Evolutionary conservation across 179 eudicot genomes (phyloP), one percentile per base, ranked within the genome.

Genomic region (Silene vulgaris): DNA sequence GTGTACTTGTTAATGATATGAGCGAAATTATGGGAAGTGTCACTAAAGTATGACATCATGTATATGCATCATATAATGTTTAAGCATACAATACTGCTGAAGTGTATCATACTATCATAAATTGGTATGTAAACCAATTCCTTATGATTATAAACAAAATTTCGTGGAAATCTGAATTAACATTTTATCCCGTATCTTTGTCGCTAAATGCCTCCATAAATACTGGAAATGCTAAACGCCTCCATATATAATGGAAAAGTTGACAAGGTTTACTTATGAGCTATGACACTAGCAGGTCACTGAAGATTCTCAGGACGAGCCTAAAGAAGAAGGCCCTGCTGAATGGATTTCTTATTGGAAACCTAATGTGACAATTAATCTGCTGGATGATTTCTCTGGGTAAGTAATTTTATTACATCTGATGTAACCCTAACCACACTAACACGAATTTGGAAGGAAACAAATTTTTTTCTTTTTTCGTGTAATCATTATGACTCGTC

Each of bases 331-430:
- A 72, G 89, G 80, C 16, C 99, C 92, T 6, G 82, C 75, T 78
- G 97, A 85, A 77, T 95, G 97, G 97, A 79, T 88, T 54, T 85
- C 97, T 74, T 95, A 95, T 77, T 95, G 99, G 99, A 95, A 90
- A 81, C 97, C 97, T 74, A 95, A 95, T 82, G 79, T 95, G 74
- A 95, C 99, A 7, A 86, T 95, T 73, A 95, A 95, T 80, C 74
- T 95, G 88, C 84, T 93, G 74, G 99, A 95, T 86, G 99, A 95
- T 87, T 95, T 93, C 77, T 82, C 99, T 19, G 81, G 87, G 99
- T 93, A 78, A 29, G 81, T 71, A 48, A 64, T 71, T 32, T 65
- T 54, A 5, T 12, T 48, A 11, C 9, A 43, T 63, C 63, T 37
- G 17, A 32, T 26, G 28, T 79, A n/a, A 28, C n/a, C 66, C 14